Evolutionary conservation across 192 early-diverging fungal genomes (phyloP).

Genomic region (Linnemannia schmuckeri): DNA sequence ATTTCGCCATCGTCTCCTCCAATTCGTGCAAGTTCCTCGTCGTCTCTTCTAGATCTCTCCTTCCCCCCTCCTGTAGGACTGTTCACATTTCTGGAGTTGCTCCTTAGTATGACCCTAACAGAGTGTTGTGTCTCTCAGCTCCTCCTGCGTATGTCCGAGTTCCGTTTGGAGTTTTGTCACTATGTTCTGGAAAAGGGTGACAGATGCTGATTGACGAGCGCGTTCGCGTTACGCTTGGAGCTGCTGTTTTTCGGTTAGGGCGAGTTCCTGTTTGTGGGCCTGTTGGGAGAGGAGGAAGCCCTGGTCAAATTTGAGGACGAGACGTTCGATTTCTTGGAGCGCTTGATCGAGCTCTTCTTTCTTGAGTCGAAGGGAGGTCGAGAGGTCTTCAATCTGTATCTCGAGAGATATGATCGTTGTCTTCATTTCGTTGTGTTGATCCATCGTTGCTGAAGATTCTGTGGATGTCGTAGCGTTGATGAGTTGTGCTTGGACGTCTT

Average conservation of each 20-base stretch:
- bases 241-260: conserved; percentile 31
- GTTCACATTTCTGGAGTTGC: conserved; percentile 33
- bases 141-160: conserved; percentile 29
- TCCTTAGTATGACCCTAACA: conserved; percentile 45
- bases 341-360: conserved; percentile 22
- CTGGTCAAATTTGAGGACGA: conserved; percentile 13
- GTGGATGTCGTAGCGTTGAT: background rate
- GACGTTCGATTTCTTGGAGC: conserved; percentile 15
- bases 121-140: conserved; percentile 18
- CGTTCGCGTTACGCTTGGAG: conserved; percentile 41
- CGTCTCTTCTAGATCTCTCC: conserved; percentile 33
- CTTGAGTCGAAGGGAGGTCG: conserved; percentile 23
- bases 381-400: conserved; percentile 21
- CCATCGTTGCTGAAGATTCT: background rate
- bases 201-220: conserved; percentile 14
- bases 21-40: conserved; percentile 33
- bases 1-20: conserved; percentile 25
- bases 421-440: conserved; percentile 1
- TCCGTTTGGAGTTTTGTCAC: conserved; percentile 31
- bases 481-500: background rate
- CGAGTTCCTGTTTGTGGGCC: conserved; percentile 1
- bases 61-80: conserved; percentile 20
- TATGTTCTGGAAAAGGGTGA: conserved; percentile 43
- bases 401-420: conserved; percentile 21
- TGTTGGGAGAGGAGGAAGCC: background rate